Conservation (phyloP, 805 yeast genomes). For the Tetrapisispora iriomotensis region DNA sequence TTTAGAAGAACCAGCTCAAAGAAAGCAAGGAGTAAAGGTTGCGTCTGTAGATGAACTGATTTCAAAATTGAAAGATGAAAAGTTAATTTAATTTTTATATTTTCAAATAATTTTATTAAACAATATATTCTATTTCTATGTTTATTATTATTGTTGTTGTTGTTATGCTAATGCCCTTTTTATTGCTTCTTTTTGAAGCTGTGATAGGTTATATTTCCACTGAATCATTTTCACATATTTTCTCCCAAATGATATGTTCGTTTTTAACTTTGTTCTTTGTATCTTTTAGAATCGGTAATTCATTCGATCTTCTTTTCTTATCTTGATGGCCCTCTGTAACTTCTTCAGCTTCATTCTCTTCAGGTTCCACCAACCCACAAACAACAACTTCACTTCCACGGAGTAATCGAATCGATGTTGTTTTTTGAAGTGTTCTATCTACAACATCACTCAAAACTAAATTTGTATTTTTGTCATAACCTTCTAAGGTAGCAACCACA, state of each 20-base stretch:
- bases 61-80: conserved; percentile 55
- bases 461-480: conserved; percentile 59
- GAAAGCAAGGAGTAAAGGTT: conserved; percentile 76
- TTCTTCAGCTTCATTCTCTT: neutral
- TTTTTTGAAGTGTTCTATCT: conserved; percentile 37
- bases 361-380: conserved; percentile 20
- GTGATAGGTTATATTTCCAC: neutral
- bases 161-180: neutral
- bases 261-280: conserved; percentile 18
- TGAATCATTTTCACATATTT: conserved; percentile 8
- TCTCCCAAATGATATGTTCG: conserved; percentile 25
- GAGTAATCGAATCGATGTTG: conserved; percentile 13
- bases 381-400: conserved; percentile 28
- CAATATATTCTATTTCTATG: neutral
- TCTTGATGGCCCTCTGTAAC: neutral
- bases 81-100: neutral
- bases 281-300: conserved; percentile 17
- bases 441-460: conserved; percentile 42
- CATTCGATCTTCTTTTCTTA: neutral
- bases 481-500: conserved; percentile 40
- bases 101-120: too few species aligned
- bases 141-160: neutral
- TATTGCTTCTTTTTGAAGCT: neutral
- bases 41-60: conserved; percentile 74
- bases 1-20: conserved; percentile 77